phyloP scores from a whole-genome alignment of 805 yeast species.

The Cephaloascus fragrans region DNA sequence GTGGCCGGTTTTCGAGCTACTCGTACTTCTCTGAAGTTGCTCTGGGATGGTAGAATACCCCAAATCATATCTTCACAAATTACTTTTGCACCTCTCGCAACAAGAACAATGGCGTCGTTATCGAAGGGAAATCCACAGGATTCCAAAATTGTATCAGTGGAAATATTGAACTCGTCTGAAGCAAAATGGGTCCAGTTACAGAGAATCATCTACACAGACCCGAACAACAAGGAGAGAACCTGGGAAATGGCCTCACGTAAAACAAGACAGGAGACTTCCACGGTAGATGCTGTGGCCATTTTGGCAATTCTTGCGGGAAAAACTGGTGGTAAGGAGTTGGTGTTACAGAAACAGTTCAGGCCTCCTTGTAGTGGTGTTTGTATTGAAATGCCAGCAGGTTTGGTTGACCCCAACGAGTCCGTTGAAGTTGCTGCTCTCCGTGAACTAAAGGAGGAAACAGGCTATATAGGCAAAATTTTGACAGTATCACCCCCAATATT shows the following conservation, averaged over 20 bases:
- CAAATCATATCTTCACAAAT: too few species aligned
- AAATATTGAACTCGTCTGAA: slow-evolving; percentile 22
- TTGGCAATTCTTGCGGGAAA: slow-evolving; percentile 56
- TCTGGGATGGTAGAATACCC: too few species aligned
- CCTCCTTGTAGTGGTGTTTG: slow-evolving; percentile 88
- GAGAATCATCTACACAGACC: slow-evolving; percentile 62
- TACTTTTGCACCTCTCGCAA: too few species aligned
- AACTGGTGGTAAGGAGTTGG: slow-evolving; percentile 29
- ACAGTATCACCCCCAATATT: slow-evolving; percentile 32
- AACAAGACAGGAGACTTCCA: slow-evolving; percentile 54
- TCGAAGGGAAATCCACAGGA: slow-evolving; percentile 20
- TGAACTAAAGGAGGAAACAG: slow-evolving; percentile 88
- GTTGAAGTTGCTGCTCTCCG: slow-evolving; percentile 75
- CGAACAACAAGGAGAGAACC: slow-evolving; percentile 54
- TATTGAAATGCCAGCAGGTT: slow-evolving; percentile 92
- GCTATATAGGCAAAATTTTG: slow-evolving; percentile 62
- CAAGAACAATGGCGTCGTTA: not conserved
- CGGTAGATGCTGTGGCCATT: slow-evolving; percentile 87
- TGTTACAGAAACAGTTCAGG: slow-evolving; percentile 83
- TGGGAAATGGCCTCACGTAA: slow-evolving; percentile 90
- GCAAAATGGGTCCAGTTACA: slow-evolving; percentile 41
- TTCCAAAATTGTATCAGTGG: slow-evolving; percentile 54
- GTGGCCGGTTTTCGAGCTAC: too few species aligned
- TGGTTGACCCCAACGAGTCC: slow-evolving; percentile 77
- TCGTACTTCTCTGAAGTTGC: too few species aligned